Evolutionary conservation across 2,329 filamentous ascomycete genomes (phyloP).

Genomic region (Aspergillus ochraceus): DNA sequence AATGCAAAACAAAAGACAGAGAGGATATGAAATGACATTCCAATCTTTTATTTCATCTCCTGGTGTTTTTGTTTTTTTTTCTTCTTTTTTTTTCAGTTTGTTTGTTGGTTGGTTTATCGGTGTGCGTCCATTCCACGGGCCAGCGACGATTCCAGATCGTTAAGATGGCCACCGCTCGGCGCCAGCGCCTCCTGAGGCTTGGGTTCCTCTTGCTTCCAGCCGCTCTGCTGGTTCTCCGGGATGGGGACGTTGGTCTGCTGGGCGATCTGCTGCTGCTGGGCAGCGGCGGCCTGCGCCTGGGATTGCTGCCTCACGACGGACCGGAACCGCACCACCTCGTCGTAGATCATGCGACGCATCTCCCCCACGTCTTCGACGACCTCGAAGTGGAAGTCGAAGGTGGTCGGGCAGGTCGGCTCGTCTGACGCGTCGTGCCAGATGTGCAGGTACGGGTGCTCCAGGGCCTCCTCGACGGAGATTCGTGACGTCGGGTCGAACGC

Average conservation of each 20-base stretch:
- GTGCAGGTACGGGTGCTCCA: slow-evolving; percentile 93
- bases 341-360: slow-evolving; percentile 95
- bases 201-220: slow-evolving; percentile 60
- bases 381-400: slow-evolving; percentile 98
- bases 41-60: no score
- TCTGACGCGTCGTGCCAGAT: slow-evolving; percentile 99
- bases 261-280: slow-evolving; percentile 42
- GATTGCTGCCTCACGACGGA: slow-evolving; percentile 55
- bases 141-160: slow-evolving; percentile 52
- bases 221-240: slow-evolving; percentile 58
- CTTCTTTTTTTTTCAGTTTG: not conserved
- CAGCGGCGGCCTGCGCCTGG: slow-evolving; percentile 39
- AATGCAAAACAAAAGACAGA: no score
- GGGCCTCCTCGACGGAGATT: slow-evolving; percentile 89
- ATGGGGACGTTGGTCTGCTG: slow-evolving; percentile 58
- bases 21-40: no score
- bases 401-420: slow-evolving; percentile 88
- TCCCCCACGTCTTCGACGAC: slow-evolving; percentile 92
- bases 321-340: slow-evolving; percentile 90
- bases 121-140: slow-evolving; percentile 59
- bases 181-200: slow-evolving; percentile 58
- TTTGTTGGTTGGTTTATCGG: not conserved
- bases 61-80: not conserved
- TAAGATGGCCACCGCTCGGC: slow-evolving; percentile 42
- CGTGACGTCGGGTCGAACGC: slow-evolving; percentile 93